These are phyloP conservation scores for Camillea tinctor DNA, from an alignment of 2,329 filamentous ascomycete genomes.

Conservation along the genomic window DNA sequence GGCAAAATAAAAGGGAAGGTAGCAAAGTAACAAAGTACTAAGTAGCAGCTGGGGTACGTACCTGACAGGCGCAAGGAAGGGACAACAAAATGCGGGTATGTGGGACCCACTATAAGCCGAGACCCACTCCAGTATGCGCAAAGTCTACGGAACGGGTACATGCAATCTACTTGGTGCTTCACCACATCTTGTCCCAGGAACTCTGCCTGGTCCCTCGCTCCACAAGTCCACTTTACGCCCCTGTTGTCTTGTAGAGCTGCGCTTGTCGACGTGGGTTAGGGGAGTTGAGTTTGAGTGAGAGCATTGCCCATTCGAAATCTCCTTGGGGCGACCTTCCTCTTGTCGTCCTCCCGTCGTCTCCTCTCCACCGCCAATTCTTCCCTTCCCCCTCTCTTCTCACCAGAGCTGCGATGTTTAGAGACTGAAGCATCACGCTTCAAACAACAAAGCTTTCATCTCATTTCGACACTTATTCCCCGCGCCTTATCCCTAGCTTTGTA, in stretches of 20 bases:
- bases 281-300: slow-evolving; percentile 22
- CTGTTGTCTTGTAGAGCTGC: slow-evolving; percentile 27
- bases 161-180: slow-evolving; percentile 23
- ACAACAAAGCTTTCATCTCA: not conserved
- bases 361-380: slow-evolving; percentile 31
- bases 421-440: slow-evolving; percentile 14
- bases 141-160: slow-evolving; percentile 23
- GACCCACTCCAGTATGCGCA: slow-evolving; percentile 13
- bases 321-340: slow-evolving; percentile 30
- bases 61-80: slow-evolving; percentile 8
- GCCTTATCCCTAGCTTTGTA: not conserved
- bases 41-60: not conserved
- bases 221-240: slow-evolving; percentile 27
- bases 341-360: slow-evolving; percentile 31
- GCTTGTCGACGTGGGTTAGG: slow-evolving; percentile 27
- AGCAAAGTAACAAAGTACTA: not conserved
- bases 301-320: slow-evolving; percentile 31
- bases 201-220: slow-evolving; percentile 26
- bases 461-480: not conserved
- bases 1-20: not conserved
- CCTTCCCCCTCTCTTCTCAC: slow-evolving; percentile 17
- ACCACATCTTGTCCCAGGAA: slow-evolving; percentile 31
- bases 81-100: slow-evolving; percentile 18
- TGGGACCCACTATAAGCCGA: slow-evolving; percentile 17
- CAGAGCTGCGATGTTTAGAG: slow-evolving; percentile 6